A percentile compares a stretch with the other conserved stretches of the same genome.
These are phyloP conservation scores for Parascedosporium putredinis DNA, from an alignment of 2,329 filamentous ascomycete species.

Conservation along the genomic window DNA sequence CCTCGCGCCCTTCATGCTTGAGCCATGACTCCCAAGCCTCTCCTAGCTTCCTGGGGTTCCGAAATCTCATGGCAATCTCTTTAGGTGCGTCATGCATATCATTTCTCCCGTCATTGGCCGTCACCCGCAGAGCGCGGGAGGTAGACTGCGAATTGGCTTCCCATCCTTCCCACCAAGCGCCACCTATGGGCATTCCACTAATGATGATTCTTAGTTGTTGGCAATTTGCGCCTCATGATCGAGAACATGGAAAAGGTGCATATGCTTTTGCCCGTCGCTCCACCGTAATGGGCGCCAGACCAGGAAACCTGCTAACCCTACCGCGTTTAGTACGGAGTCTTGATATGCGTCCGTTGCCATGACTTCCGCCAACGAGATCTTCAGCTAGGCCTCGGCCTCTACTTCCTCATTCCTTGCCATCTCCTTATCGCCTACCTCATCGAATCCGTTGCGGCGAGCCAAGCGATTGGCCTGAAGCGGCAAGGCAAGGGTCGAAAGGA, in stretches of 20 bases:
- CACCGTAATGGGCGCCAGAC: no score
- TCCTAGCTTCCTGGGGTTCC: slow-evolving; percentile 85
- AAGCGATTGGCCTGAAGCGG: slow-evolving; percentile 60
- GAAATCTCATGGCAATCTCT: slow-evolving; percentile 93
- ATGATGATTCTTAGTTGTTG: slow-evolving; percentile 55
- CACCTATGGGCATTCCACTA: background rate
- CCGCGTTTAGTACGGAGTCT: slow-evolving; percentile 77
- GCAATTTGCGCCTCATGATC: slow-evolving; percentile 87
- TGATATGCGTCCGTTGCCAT: slow-evolving; percentile 85
- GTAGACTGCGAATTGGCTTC: no score
- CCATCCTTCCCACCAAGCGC: no score
- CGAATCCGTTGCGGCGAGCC: slow-evolving; percentile 70
- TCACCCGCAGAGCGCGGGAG: no score
- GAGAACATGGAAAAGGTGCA: slow-evolving; percentile 89
- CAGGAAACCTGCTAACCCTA: background rate
- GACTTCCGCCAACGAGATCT: slow-evolving; percentile 75
- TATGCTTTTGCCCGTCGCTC: background rate
- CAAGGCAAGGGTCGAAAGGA: slow-evolving; percentile 35
- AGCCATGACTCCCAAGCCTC: slow-evolving; percentile 67
- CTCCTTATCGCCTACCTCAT: slow-evolving; percentile 85
- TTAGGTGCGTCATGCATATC: slow-evolving; percentile 56
- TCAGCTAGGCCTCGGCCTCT: slow-evolving; percentile 64
- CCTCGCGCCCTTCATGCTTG: slow-evolving; percentile 63
- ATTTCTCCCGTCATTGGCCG: no score
- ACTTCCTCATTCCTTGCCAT: slow-evolving; percentile 81